These are phyloP conservation scores for Rhytidhysteron rufulum DNA, from an alignment of 2,329 filamentous ascomycete species.

Conservation along the genomic window DNA sequence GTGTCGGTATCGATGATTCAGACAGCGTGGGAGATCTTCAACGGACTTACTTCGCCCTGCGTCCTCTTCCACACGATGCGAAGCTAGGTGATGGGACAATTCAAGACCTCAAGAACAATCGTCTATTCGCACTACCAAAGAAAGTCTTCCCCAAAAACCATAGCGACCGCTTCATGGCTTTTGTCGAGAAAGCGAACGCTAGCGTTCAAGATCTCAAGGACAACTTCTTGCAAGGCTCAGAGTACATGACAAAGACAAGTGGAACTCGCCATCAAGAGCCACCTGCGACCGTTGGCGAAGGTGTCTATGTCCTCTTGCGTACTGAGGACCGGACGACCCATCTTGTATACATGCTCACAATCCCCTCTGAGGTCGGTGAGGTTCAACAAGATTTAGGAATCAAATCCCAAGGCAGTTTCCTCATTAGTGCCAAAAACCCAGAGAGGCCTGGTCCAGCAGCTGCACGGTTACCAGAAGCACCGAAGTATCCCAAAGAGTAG, in stretches of 20 bases:
- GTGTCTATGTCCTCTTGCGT: slow-evolving; percentile 76
- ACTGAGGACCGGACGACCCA: slow-evolving; percentile 67
- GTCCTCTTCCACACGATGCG: slow-evolving; percentile 67
- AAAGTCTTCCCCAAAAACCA: slow-evolving; percentile 71
- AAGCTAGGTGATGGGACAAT: slow-evolving; percentile 60
- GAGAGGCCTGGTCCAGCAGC: slow-evolving; percentile 62
- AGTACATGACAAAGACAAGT: slow-evolving; percentile 72
- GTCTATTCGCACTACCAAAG: slow-evolving; percentile 77
- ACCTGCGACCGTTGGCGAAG: slow-evolving; percentile 74
- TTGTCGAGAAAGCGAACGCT: slow-evolving; percentile 71
- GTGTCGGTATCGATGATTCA: slow-evolving; percentile 69
- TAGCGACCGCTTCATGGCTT: slow-evolving; percentile 70
- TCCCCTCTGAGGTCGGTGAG: slow-evolving; percentile 65
- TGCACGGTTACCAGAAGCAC: slow-evolving; percentile 58
- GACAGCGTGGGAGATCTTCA: slow-evolving; percentile 68
- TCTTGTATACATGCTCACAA: slow-evolving; percentile 73
- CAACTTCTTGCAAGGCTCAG: slow-evolving; percentile 61
- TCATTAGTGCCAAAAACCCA: slow-evolving; percentile 78
- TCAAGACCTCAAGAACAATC: slow-evolving; percentile 57
- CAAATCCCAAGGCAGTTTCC: slow-evolving; percentile 67
- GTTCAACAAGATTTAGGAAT: slow-evolving; percentile 75
- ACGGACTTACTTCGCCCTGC: slow-evolving; percentile 74
- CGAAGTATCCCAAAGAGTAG: slow-evolving; percentile 69
- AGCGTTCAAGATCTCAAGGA: slow-evolving; percentile 69
- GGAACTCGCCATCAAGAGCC: slow-evolving; percentile 66